A percentile compares a stretch with the other conserved stretches of the same genome.
Conservation (phyloP, 208 protist species). For the Trypanosoma lewisi region DNA sequence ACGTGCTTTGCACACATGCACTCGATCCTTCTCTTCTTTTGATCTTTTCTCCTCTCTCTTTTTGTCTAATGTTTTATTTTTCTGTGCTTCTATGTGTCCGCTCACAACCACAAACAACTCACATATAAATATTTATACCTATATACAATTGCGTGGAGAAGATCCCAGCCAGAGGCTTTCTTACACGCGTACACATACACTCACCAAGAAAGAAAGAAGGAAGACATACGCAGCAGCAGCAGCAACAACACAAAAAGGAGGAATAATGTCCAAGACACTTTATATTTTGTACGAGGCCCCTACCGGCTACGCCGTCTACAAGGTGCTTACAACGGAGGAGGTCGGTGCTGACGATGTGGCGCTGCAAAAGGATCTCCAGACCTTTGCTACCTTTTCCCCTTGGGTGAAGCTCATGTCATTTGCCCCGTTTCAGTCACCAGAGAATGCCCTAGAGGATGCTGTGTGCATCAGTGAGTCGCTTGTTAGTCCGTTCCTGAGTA, state of each 20-base stretch:
- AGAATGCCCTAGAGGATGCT: conserved; percentile 98
- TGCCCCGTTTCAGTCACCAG: conserved; percentile 95
- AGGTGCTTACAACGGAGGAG: conserved; percentile 92
- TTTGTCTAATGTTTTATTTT: conserved; percentile 12
- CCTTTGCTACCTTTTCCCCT: conserved; percentile 94
- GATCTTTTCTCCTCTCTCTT: conserved; percentile 1
- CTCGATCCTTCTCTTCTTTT: conserved; percentile 5
- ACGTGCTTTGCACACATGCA: neutral
- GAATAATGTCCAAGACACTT: conserved; percentile 79
- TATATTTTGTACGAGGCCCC: conserved; percentile 96
- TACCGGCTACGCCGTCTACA: conserved; percentile 97
- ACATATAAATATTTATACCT: conserved; percentile 13
- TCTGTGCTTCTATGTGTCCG: conserved; percentile 14
- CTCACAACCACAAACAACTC: no score
- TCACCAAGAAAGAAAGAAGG: conserved; percentile 5
- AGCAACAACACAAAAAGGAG: neutral
- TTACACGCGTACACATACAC: neutral
- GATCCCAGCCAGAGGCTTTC: neutral
- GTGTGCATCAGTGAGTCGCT: conserved; percentile 96
- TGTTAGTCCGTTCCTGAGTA: conserved; percentile 83
- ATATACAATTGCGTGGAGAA: neutral
- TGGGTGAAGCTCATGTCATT: conserved; percentile 96
- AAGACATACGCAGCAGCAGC: neutral
- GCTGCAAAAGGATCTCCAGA: conserved; percentile 91
- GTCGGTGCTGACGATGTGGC: conserved; percentile 88